Conservation (phyloP, 441 rosid species). For the Sinapis alba region DNA sequence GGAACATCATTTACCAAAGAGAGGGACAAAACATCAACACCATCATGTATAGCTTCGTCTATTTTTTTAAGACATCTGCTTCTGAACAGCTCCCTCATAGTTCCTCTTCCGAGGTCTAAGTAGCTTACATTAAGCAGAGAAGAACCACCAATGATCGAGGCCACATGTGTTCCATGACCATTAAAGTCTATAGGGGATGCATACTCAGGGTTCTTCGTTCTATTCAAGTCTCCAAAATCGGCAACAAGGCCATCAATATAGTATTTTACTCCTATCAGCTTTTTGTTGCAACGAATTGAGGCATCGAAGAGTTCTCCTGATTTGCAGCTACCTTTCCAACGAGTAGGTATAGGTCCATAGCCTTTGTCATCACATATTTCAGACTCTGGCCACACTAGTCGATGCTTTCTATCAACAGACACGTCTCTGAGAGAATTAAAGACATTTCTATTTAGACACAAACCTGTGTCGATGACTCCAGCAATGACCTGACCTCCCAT, state of each 20-base stretch:
- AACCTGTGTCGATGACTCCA: slow-evolving; percentile 35
- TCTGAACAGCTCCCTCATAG: slow-evolving; percentile 50
- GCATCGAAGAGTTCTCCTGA: slow-evolving; percentile 39
- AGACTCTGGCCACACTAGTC: slow-evolving; percentile 66
- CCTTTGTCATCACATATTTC: slow-evolving; percentile 59
- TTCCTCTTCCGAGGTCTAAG: slow-evolving; percentile 65
- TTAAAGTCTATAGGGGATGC: slow-evolving; percentile 55
- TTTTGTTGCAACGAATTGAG: slow-evolving; percentile 41
- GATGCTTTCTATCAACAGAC: background rate
- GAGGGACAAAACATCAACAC: slow-evolving; percentile 55
- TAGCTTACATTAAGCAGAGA: slow-evolving; percentile 51
- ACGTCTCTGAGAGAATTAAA: background rate
- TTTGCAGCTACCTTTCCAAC: slow-evolving; percentile 65
- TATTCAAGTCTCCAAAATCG: slow-evolving; percentile 42
- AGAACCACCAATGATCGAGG: slow-evolving; percentile 62
- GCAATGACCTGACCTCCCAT: slow-evolving; percentile 24
- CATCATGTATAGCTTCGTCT: slow-evolving; percentile 65
- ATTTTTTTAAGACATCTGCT: slow-evolving; percentile 67
- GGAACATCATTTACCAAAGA: slow-evolving; percentile 41
- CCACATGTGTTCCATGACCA: slow-evolving; percentile 83
- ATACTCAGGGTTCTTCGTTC: slow-evolving; percentile 45
- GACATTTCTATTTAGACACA: background rate
- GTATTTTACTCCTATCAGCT: slow-evolving; percentile 66
- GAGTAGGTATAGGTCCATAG: slow-evolving; percentile 51
- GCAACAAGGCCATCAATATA: slow-evolving; percentile 55